phyloP scores from a whole-genome alignment of 1,139 yeast species.

The Pichia sp. region DNA sequence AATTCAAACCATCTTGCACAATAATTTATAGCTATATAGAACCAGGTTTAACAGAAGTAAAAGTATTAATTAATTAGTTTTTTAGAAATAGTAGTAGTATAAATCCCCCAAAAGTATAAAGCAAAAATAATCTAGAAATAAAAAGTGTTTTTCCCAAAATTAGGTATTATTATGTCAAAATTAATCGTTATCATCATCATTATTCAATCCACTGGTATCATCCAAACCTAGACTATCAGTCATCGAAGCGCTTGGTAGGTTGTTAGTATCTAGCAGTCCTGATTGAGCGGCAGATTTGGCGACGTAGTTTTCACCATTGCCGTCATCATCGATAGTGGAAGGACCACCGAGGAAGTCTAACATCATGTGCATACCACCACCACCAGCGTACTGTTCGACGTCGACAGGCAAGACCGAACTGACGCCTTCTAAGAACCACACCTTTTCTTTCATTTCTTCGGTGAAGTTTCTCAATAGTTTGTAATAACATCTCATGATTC shows the following conservation, averaged over 20 bases:
- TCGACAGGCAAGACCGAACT: slow-evolving; percentile 81
- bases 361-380: slow-evolving; percentile 93
- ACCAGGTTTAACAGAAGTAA: neutral
- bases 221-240: slow-evolving; percentile 28
- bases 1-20: neutral
- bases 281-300: slow-evolving; percentile 35
- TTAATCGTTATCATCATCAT: slow-evolving; percentile 7
- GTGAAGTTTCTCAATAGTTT: slow-evolving; percentile 78
- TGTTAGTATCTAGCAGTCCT: slow-evolving; percentile 52
- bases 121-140: neutral
- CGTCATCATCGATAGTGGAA: slow-evolving; percentile 44
- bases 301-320: slow-evolving; percentile 42
- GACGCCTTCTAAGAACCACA: slow-evolving; percentile 95
- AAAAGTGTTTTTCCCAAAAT: neutral
- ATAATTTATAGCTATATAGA: neutral
- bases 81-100: no score
- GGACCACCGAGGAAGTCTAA: slow-evolving; percentile 79
- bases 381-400: slow-evolving; percentile 81
- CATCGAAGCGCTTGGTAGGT: slow-evolving; percentile 50
- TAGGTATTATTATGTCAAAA: neutral
- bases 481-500: slow-evolving; percentile 87
- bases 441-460: slow-evolving; percentile 81
- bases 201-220: slow-evolving; percentile 26
- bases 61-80: neutral
- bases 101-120: neutral